These are phyloP conservation scores for Candida tammaniensis DNA, from an alignment of 805 yeast species.

Conservation along the genomic window DNA sequence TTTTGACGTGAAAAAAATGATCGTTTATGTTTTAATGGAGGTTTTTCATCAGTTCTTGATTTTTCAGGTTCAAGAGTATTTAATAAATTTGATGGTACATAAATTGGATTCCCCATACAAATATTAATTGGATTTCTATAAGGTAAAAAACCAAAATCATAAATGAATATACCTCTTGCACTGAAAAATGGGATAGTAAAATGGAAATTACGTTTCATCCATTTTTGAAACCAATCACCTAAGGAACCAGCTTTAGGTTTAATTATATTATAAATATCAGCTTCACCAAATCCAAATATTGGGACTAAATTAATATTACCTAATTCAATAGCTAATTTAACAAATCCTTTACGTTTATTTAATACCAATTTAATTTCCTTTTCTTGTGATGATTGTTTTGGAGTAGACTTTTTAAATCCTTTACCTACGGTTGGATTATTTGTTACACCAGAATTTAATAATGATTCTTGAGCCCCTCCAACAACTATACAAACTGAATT, in stretches of 20 bases:
- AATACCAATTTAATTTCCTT: conserved; percentile 68
- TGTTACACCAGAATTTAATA: conserved; percentile 47
- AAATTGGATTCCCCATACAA: conserved; percentile 69
- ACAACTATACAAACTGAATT: conserved; percentile 85
- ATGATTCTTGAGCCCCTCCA: conserved; percentile 93
- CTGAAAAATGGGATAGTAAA: conserved; percentile 90
- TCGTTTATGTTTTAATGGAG: conserved; percentile 1
- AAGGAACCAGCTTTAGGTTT: conserved; percentile 38
- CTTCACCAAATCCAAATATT: conserved; percentile 89
- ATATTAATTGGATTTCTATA: conserved; percentile 76
- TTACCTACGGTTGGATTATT: conserved; percentile 30
- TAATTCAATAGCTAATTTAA: conserved; percentile 76
- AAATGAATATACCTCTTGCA: conserved; percentile 89
- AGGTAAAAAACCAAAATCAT: conserved; percentile 89
- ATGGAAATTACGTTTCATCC: conserved; percentile 69
- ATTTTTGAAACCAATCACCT: conserved; percentile 59
- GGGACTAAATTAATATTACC: conserved; percentile 85
- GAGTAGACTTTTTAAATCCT: conserved; percentile 18
- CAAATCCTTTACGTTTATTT: conserved; percentile 80
- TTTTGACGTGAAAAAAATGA: conserved; percentile 11
- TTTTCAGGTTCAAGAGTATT: conserved; percentile 16
- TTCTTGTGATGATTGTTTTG: conserved; percentile 2
- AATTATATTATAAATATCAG: conserved; percentile 48
- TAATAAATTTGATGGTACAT: conserved; percentile 45
- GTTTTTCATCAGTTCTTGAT: conserved; percentile 5